Percentiles rank a stretch among this genome's conserved stretches.
phyloP scores from a whole-genome alignment of 768 basidiomycete genomes.

The Tephrocybe rancida region DNA sequence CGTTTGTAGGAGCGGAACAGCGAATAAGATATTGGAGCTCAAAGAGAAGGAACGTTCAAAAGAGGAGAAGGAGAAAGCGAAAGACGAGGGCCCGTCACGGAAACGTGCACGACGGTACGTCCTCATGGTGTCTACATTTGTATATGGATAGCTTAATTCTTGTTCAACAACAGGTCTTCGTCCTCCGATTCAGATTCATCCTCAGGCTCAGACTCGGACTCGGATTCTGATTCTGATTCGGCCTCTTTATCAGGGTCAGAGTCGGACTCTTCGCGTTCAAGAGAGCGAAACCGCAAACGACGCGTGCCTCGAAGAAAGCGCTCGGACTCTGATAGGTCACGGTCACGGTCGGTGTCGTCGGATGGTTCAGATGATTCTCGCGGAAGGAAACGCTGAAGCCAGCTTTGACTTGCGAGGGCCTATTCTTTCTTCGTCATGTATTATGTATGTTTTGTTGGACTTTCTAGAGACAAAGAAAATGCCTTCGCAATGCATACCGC shows the following conservation, averaged over 20 bases:
- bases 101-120: slow-evolving; percentile 40
- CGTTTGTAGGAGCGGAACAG: slow-evolving; percentile 67
- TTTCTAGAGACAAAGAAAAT: no score
- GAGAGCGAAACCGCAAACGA: slow-evolving; percentile 42
- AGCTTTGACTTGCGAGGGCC: neutral
- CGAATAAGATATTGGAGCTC: slow-evolving; percentile 79
- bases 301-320: slow-evolving; percentile 32
- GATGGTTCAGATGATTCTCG: slow-evolving; percentile 23
- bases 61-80: slow-evolving; percentile 33
- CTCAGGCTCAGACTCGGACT: slow-evolving; percentile 40
- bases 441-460: no score
- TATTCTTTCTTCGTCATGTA: no score
- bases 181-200: slow-evolving; percentile 30
- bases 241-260: slow-evolving; percentile 41
- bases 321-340: slow-evolving; percentile 14
- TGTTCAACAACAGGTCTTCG: slow-evolving; percentile 8
- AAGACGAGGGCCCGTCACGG: slow-evolving; percentile 39
- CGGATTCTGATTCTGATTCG: slow-evolving; percentile 43
- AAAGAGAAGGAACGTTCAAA: slow-evolving; percentile 78
- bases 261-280: slow-evolving; percentile 45
- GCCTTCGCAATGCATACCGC: no score
- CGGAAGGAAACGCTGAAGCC: slow-evolving; percentile 10
- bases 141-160: neutral
- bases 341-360: slow-evolving; percentile 11
- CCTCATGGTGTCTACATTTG: neutral